Percentiles rank a stretch among this genome's conserved stretches.
These are phyloP conservation scores for Eleusine indica DNA, from an alignment of 176 grass and related monocot species.

Conservation along the genomic window DNA sequence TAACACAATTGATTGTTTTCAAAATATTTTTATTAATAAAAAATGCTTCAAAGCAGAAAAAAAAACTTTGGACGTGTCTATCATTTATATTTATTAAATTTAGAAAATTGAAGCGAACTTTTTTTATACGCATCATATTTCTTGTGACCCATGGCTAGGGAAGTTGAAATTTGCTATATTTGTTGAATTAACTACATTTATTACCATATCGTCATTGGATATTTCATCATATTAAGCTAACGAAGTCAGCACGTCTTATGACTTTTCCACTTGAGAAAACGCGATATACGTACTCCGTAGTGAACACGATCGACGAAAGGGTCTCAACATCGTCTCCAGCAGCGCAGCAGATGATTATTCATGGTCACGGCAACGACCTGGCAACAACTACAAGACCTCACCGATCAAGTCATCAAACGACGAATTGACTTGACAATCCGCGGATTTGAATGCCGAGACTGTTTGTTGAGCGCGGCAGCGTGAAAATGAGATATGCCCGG, in stretches of 20 bases:
- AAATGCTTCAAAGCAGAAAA: too few relatives aligned
- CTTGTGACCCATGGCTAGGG: not conserved
- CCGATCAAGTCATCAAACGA: not conserved
- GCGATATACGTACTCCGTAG: not conserved
- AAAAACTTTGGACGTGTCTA: too few relatives aligned
- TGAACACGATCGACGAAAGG: not conserved
- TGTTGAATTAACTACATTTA: not conserved
- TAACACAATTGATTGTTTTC: too few relatives aligned
- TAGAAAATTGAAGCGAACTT: too few relatives aligned
- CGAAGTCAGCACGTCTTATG: not conserved
- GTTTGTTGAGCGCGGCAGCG: not conserved
- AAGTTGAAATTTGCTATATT: not conserved
- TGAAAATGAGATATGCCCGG: slow-evolving; percentile 19
- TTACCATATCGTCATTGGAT: not conserved
- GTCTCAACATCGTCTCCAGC: not conserved
- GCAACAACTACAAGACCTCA: not conserved
- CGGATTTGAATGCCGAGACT: slow-evolving; percentile 22
- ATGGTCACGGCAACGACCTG: not conserved
- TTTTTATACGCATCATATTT: too few relatives aligned
- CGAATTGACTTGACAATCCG: slow-evolving; percentile 32
- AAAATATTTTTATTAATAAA: too few relatives aligned
- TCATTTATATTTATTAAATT: too few relatives aligned
- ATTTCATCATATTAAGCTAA: not conserved
- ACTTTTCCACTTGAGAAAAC: not conserved
- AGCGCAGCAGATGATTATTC: not conserved